These are phyloP conservation scores for Prinsepia uniflora DNA, from an alignment of 306 rosid genomes.

Conservation along the genomic window DNA sequence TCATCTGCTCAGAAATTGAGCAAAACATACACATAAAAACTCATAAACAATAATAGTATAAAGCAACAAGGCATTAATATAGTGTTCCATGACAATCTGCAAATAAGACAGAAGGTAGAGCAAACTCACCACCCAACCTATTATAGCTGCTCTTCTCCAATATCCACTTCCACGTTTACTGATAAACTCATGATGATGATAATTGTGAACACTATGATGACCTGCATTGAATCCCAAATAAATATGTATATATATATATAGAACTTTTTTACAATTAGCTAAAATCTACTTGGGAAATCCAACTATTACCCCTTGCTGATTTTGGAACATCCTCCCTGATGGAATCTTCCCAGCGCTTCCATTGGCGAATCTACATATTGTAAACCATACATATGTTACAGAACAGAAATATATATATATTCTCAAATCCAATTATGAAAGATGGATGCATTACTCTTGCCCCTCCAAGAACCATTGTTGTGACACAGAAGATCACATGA, in stretches of 20 bases:
- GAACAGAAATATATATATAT: background rate
- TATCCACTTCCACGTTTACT: slow-evolving; percentile 38
- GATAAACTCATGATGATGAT: slow-evolving; percentile 37
- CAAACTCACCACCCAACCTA: slow-evolving; percentile 66
- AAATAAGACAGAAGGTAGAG: background rate
- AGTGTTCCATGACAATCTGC: background rate
- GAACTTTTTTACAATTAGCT: background rate
- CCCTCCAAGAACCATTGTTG: slow-evolving; percentile 73
- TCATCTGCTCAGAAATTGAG: too few species aligned
- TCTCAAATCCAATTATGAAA: background rate
- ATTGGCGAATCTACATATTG: slow-evolving; percentile 48
- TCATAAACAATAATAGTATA: background rate
- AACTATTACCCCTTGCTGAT: slow-evolving; percentile 22
- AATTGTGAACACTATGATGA: background rate
- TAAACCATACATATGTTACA: slow-evolving; percentile 6
- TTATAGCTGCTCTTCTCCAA: slow-evolving; percentile 67
- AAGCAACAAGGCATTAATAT: background rate
- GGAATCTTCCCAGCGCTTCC: slow-evolving; percentile 71
- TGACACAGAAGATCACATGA: slow-evolving; percentile 70
- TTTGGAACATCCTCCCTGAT: slow-evolving; percentile 2
- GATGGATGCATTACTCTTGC: slow-evolving; percentile 49
- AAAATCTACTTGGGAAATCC: slow-evolving; percentile 16
- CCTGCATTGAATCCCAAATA: slow-evolving; percentile 2
- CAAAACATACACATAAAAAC: too few species aligned
- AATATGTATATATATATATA: background rate